Base-by-base conservation (phyloP, 1,284 basidiomycete species). In the Ganoderma multipileum region DNA sequence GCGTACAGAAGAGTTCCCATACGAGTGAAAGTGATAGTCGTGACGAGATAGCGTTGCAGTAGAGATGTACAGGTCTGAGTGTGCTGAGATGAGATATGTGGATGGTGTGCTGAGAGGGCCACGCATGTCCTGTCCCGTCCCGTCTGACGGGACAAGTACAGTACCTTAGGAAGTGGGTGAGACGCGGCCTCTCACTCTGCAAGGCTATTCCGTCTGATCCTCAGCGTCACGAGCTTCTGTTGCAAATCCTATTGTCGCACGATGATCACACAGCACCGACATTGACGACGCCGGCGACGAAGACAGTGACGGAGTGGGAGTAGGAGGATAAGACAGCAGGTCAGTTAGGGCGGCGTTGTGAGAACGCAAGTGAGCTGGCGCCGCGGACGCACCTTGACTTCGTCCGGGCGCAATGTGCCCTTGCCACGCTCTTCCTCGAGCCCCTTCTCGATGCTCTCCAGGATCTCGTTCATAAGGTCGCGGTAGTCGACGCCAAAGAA, bases 401-500 rank as follows among this genome's bases (percentile, higher is more conserved):
- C 91, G 61, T 88, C 89, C 12, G 86, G 85, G 65, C 84, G 82
- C 72, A 94, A 77, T 0, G 85, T 88, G 28, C 92, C 93, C 61
- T 83, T 82, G 54, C 82, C 85, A 62, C 84, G 79, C 77, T 93
- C 92, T 72, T 91, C 86, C 74, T 91, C 87, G 57, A 94, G 82
- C 59, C 91, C 91, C 69, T 83, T 86, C 79, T 94, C 93, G 74
- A 95, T 90, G 69, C 90, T 93, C 71, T 93, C 91, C 71, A 95
- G 79, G 28, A 95, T 87, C 75, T 94, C 90, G 58, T 83, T 84
- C 70, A 95, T 89, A 67, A 94, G 81, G 64, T 91, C 90, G 36
- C 88, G 86, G 76, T 95, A 94, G 77, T 92, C 86, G 58, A 94
- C 93, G 20, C 93, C 93, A 78, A 95, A 95, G 83, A 95, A 94